Evolutionary conservation across 805 yeast genomes (phyloP), one percentile per base, ranked within the genome.

Genomic region (Sungouiella blattae): DNA sequence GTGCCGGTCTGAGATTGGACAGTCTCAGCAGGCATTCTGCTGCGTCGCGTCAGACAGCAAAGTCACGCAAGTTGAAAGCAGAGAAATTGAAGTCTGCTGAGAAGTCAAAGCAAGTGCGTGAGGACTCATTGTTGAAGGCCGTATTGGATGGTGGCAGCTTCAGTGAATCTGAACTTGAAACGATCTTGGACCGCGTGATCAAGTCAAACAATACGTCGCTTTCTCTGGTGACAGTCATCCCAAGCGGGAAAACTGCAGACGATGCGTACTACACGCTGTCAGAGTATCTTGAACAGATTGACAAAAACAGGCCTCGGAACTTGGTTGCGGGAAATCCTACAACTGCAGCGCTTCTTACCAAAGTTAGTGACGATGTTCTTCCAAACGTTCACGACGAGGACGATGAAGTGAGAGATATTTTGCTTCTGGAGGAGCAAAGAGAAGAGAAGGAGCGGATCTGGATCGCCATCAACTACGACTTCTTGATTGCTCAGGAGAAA

Each of bases 381-480:
- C 67, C 78, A 32, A 67, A 83, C 29, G 78, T 80, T 6, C 60
- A 55, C 31, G 95, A 87, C 49, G 94, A 86, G 46, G 97, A 88
- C 53, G 91, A 80, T 11, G 96, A 87, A 46, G 67, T 87, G 9
- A 78, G 77, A 4, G 62, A 65, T 0, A 69, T 80, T 22, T 52
- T 86, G 28, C 66, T 93, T 31, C 71, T 75, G 2, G 79, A 73
- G 35, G 87, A 81, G 33, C 96, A 89, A 43, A 71, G 80, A 8
- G 71, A 64, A 37, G 55, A 82, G 44, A 93, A 91, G 57, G 89
- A 87, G 47, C 71, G 83, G 40, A 77, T 89, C 3, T 93, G 98
- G 98, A 79, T 84, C 35, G 89, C 93, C 2, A 69, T 87, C 26
- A 89, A 94, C 58, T 85, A 84, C 40, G 98, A 89, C 18, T 93